A percentile compares a stretch with the other conserved stretches of the same genome.
phyloP scores from a whole-genome alignment of 23 red algal species.

The Gracilariopsis chorda region DNA sequence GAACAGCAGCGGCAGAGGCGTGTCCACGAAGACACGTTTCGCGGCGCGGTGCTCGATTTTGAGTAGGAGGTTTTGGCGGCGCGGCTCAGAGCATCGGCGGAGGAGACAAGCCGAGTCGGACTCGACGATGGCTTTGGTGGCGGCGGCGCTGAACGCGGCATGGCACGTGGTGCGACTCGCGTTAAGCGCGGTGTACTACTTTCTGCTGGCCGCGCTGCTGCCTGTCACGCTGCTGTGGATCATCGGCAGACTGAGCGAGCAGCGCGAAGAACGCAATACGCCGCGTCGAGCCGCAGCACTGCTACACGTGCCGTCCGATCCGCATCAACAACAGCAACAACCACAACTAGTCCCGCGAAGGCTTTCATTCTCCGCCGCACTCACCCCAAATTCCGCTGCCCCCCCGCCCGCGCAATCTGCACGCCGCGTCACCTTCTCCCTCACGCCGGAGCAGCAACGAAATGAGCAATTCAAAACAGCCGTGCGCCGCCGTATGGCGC shows the following conservation, averaged over 20 bases:
- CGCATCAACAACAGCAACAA: neutral
- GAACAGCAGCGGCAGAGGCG: no score
- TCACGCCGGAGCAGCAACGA: conserved; percentile 49
- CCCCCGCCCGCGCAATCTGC: neutral
- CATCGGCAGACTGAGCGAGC: conserved; percentile 9
- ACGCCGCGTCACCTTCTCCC: conserved; percentile 45
- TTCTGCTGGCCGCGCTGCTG: neutral
- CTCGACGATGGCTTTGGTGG: no score
- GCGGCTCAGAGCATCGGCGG: no score
- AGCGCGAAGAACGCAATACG: neutral
- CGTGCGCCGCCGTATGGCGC: neutral
- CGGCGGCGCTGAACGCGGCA: no score
- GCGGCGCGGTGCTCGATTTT: no score
- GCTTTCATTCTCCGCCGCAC: conserved; percentile 37
- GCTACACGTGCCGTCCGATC: neutral
- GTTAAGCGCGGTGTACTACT: no score
- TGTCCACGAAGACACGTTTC: no score
- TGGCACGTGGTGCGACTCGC: no score
- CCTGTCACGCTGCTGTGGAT: conserved; percentile 37
- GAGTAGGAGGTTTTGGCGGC: no score
- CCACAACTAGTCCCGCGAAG: conserved; percentile 7
- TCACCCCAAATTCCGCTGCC: neutral
- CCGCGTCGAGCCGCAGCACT: neutral
- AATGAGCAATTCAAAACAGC: conserved; percentile 34
- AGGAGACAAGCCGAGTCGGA: no score